These are phyloP conservation scores for Mucor velutinosus DNA, from an alignment of 371 early-diverging fungal genomes.

Conservation along the genomic window DNA sequence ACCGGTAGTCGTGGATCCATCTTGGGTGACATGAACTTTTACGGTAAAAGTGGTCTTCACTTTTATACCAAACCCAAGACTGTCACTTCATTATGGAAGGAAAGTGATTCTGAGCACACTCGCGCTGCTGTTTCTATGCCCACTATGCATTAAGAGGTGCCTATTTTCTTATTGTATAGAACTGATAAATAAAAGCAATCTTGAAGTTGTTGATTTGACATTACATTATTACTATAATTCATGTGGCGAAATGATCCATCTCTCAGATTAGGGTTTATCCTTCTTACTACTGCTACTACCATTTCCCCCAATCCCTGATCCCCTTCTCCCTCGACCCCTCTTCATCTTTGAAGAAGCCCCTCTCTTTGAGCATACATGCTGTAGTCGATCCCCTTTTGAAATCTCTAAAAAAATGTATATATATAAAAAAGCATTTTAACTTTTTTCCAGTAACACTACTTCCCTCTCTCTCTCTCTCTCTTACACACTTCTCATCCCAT, in stretches of 20 bases:
- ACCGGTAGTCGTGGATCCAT: conserved; percentile 96
- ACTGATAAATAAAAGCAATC: conserved; percentile 1
- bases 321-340: background rate
- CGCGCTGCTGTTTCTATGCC: conserved; percentile 84
- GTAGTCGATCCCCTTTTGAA: background rate
- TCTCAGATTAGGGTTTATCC: background rate
- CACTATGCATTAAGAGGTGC: conserved; percentile 50
- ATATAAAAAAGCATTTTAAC: background rate
- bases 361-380: background rate
- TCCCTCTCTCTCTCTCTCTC: background rate
- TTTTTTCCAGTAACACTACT: background rate
- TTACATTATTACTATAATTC: background rate
- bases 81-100: conserved; percentile 91
- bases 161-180: background rate
- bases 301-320: too few relatives aligned
- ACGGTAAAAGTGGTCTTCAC: conserved; percentile 76
- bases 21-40: conserved; percentile 95
- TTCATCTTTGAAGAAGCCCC: background rate
- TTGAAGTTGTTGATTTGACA: background rate
- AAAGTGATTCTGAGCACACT: conserved; percentile 72
- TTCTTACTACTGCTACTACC: background rate
- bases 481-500: background rate
- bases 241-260: background rate
- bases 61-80: conserved; percentile 97
- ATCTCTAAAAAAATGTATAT: background rate